phyloP scores from a whole-genome alignment of 2,329 filamentous ascomycete genomes.

The Kalmusia sp. region DNA sequence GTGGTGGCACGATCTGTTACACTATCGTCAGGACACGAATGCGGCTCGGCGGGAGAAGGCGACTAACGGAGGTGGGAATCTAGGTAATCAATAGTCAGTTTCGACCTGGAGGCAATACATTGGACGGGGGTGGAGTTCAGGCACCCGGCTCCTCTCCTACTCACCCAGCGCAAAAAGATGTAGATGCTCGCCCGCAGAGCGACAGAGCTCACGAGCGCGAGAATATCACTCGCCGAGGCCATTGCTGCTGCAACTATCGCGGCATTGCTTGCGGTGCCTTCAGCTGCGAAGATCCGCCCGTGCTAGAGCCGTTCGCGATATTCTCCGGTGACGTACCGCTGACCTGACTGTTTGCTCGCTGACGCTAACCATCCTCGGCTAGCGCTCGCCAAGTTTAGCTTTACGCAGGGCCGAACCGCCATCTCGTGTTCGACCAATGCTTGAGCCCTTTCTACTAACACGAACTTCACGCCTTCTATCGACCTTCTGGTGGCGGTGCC shows the following conservation, averaged over 20 bases:
- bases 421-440: background rate
- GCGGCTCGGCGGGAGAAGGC: background rate
- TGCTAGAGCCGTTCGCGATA: background rate
- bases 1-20: constrained; percentile 47
- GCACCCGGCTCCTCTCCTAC: constrained; percentile 22
- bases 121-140: constrained; percentile 16
- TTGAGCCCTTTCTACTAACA: background rate
- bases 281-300: constrained; percentile 2
- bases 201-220: constrained; percentile 55
- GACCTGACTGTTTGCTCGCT: background rate
- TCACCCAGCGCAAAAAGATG: constrained; percentile 69
- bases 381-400: background rate
- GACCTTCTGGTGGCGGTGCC: constrained; percentile 8
- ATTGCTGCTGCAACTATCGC: constrained; percentile 28
- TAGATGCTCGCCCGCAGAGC: constrained; percentile 60
- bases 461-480: background rate
- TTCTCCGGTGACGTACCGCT: constrained; percentile 6
- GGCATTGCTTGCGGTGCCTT: constrained; percentile 13
- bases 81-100: constrained; percentile 24
- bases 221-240: constrained; percentile 42
- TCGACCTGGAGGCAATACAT: constrained; percentile 4
- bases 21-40: constrained; percentile 14
- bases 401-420: background rate
- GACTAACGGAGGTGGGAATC: constrained; percentile 43
- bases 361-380: background rate